These are phyloP conservation scores for Trichosporon ovoides DNA, from an alignment of 1,284 basidiomycete genomes.

Conservation along the genomic window DNA sequence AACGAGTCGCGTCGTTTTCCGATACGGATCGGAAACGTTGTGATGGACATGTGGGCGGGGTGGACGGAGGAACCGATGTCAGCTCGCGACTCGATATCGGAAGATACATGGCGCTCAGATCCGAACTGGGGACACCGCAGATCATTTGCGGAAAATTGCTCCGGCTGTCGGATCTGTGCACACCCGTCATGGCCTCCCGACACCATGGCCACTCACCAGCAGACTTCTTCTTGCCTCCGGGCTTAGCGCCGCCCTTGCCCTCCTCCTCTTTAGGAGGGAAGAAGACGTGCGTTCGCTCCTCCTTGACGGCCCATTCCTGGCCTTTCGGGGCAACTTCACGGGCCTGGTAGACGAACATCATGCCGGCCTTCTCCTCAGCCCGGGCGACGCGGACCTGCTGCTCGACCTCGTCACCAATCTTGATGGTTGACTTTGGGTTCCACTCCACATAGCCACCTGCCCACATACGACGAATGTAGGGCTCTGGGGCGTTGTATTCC, in stretches of 20 bases:
- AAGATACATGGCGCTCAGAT: neutral
- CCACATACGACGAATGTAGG: conserved; percentile 77
- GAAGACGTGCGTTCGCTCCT: conserved; percentile 72
- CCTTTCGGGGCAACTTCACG: conserved; percentile 51
- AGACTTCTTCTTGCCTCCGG: conserved; percentile 11
- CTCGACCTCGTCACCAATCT: conserved; percentile 56
- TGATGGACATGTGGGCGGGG: neutral
- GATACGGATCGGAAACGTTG: neutral
- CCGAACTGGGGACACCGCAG: neutral
- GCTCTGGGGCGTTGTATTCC: conserved; percentile 57
- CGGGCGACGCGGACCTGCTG: conserved; percentile 56
- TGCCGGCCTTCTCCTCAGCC: conserved; percentile 64
- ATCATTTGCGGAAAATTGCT: neutral
- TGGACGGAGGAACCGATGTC: neutral
- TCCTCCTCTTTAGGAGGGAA: conserved; percentile 43
- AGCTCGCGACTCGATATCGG: neutral
- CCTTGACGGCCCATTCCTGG: conserved; percentile 54
- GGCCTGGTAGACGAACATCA: conserved; percentile 70
- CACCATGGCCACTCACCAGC: conserved; percentile 8
- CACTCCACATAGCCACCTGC: conserved; percentile 67
- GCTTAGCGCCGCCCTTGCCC: conserved; percentile 6
- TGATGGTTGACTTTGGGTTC: conserved; percentile 51
- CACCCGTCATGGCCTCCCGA: too few species aligned
- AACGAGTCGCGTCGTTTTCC: neutral
- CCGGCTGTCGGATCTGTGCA: neutral